These are phyloP conservation scores for Cadophora sp. DNA, from an alignment of 2,329 filamentous ascomycete genomes.

Conservation along the genomic window DNA sequence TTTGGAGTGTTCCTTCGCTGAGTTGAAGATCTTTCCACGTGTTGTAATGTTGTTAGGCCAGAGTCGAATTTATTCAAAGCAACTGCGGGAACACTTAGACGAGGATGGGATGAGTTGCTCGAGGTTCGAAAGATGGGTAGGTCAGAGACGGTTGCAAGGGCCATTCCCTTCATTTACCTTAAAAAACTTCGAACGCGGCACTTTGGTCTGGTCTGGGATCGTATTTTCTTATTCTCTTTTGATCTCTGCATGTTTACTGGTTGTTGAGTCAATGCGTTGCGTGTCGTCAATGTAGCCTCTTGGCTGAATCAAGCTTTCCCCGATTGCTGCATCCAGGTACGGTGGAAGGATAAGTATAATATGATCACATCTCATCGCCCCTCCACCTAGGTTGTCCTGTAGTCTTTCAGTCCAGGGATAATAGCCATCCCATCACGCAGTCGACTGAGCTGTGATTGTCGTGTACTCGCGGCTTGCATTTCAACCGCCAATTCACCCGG, in stretches of 20 bases:
- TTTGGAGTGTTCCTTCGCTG: too few species aligned
- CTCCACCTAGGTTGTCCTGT: not conserved
- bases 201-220: too few species aligned
- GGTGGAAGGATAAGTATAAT: not conserved
- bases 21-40: too few species aligned
- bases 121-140: not conserved
- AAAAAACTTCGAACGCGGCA: too few species aligned
- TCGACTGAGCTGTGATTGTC: not conserved
- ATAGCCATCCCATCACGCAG: not conserved
- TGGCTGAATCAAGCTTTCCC: conserved; percentile 15
- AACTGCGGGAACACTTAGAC: too few species aligned
- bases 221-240: too few species aligned
- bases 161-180: not conserved
- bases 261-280: not conserved
- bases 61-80: too few species aligned
- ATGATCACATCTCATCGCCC: not conserved
- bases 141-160: not conserved
- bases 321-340: not conserved
- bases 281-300: not conserved
- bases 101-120: not conserved
- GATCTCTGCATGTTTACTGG: too few species aligned
- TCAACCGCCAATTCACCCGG: not conserved
- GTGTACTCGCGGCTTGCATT: not conserved
- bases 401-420: not conserved
- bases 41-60: too few species aligned